Conservation (phyloP, 2,329 filamentous ascomycete genomes). For the Colletotrichum euphorbiae region DNA sequence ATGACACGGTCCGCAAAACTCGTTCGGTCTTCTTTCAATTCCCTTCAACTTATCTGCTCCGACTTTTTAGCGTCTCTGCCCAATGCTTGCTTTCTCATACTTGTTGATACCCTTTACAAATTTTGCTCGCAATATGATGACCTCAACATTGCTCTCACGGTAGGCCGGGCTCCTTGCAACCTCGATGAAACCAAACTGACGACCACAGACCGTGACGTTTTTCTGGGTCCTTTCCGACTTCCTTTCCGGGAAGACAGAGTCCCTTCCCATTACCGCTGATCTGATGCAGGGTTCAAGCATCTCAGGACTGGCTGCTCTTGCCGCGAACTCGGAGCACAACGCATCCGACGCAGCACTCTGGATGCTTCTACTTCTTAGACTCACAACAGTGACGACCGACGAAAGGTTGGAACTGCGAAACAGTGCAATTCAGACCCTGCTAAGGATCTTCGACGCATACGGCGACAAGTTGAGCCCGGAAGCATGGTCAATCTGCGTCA, state of each 20-base stretch:
- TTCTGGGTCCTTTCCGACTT: slow-evolving; percentile 97
- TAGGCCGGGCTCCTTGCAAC: slow-evolving; percentile 53
- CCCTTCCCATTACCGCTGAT: slow-evolving; percentile 68
- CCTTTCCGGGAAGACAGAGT: slow-evolving; percentile 70
- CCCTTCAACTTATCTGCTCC: slow-evolving; percentile 91
- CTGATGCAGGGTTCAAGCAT: slow-evolving; percentile 64
- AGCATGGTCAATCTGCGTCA: slow-evolving; percentile 86
- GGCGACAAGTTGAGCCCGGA: slow-evolving; percentile 81
- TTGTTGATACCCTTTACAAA: slow-evolving; percentile 88
- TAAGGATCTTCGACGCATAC: slow-evolving; percentile 93
- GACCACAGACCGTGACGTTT: slow-evolving; percentile 82
- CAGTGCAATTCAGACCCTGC: slow-evolving; percentile 89
- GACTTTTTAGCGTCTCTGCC: slow-evolving; percentile 86
- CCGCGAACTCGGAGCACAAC: slow-evolving; percentile 66
- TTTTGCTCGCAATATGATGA: slow-evolving; percentile 93
- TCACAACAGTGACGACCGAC: slow-evolving; percentile 79
- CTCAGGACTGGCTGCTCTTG: slow-evolving; percentile 67
- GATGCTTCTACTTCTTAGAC: slow-evolving; percentile 78
- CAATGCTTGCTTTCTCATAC: slow-evolving; percentile 76
- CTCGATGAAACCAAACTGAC: slow-evolving; percentile 40
- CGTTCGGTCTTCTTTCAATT: slow-evolving; percentile 88
- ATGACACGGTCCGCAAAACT: slow-evolving; percentile 76
- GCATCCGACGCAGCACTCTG: slow-evolving; percentile 79
- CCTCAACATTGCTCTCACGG: slow-evolving; percentile 93
- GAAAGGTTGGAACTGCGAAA: slow-evolving; percentile 81